Percentiles rank a stretch among this genome's conserved stretches.
Evolutionary conservation across 305 asterid genomes (phyloP).

Genomic region (Solanum hybrid): DNA sequence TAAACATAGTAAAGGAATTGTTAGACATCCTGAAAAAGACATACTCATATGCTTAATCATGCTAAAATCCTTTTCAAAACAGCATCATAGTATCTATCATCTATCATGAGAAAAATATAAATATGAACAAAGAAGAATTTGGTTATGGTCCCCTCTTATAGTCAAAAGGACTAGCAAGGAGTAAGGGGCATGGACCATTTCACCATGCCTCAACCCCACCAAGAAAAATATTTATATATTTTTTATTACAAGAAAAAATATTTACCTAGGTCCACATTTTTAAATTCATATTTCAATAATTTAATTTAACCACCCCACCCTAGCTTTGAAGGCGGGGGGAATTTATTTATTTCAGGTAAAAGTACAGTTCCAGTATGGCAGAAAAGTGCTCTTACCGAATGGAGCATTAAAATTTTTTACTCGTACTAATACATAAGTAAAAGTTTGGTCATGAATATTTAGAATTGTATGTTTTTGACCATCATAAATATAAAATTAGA

Average conservation of each 20-base stretch:
- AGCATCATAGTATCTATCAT: conserved; percentile 1
- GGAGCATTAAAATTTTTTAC: not conserved
- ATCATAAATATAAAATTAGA: not conserved
- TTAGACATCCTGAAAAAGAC: not conserved
- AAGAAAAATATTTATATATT: too few relatives aligned
- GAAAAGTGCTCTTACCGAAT: not conserved
- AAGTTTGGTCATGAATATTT: not conserved
- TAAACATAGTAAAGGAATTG: not conserved
- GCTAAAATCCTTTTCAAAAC: conserved; percentile 1
- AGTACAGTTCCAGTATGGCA: conserved; percentile 2
- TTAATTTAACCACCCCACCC: not conserved
- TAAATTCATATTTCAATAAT: not conserved
- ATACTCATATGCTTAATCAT: conserved; percentile 3
- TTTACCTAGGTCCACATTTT: not conserved
- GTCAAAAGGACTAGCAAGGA: not conserved
- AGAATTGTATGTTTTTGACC: not conserved
- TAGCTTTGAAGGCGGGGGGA: not conserved
- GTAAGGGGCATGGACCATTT: not conserved
- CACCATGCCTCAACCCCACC: not conserved
- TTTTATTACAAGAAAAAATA: too few relatives aligned
- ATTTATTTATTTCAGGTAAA: conserved; percentile 4
- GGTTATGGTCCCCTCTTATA: not conserved
- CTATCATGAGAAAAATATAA: not conserved
- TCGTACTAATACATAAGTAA: not conserved
- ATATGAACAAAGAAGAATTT: not conserved